Evolutionary conservation across 2,329 filamentous ascomycete genomes (phyloP).

Genomic region (Sporothrix inflata): DNA sequence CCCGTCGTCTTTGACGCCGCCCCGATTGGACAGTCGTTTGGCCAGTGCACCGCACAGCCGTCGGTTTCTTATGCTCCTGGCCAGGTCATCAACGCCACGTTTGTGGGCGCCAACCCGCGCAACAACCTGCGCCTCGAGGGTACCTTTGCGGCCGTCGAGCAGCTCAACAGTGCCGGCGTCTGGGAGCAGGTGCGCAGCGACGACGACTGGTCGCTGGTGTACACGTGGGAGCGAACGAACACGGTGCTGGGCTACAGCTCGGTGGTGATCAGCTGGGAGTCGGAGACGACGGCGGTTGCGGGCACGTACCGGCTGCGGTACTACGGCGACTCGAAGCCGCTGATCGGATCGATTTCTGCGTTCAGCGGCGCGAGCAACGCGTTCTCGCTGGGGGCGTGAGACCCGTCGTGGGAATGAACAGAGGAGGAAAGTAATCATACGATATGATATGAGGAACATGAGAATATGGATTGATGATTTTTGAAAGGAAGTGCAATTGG

Average conservation of each 20-base stretch:
- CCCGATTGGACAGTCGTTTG: constrained; percentile 69
- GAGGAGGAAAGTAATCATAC: neutral
- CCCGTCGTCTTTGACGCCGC: constrained; percentile 75
- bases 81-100: constrained; percentile 64
- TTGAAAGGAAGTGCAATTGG: neutral
- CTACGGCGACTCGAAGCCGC: constrained; percentile 75
- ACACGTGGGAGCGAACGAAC: constrained; percentile 75
- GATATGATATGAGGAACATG: neutral
- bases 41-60: constrained; percentile 60
- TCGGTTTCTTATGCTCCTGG: constrained; percentile 58
- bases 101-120: constrained; percentile 84
- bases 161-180: constrained; percentile 45
- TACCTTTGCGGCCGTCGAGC: constrained; percentile 78
- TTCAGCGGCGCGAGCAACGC: constrained; percentile 53
- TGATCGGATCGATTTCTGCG: constrained; percentile 55
- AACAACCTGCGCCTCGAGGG: constrained; percentile 80
- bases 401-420: neutral
- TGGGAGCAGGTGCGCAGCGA: constrained; percentile 77
- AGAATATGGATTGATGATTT: constrained; percentile 1
- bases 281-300: constrained; percentile 58
- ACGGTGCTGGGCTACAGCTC: constrained; percentile 72
- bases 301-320: constrained; percentile 79
- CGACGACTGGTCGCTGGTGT: constrained; percentile 80
- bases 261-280: constrained; percentile 78
- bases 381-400: constrained; percentile 37